Evolutionary conservation across 257 asterid species (phyloP).

Genomic region (Solanum medicagineum): DNA sequence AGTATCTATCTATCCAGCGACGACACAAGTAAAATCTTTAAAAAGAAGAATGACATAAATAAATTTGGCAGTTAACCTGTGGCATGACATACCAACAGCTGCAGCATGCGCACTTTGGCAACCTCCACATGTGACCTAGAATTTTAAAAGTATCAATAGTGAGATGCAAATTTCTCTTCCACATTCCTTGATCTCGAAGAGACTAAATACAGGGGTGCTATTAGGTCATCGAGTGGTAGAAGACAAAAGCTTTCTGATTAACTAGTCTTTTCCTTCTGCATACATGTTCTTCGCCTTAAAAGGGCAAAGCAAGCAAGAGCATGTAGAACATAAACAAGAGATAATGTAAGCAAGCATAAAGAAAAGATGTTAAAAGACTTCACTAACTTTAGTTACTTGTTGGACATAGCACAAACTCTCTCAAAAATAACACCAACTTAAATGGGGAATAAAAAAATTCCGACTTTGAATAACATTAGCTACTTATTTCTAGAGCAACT

Average conservation of each 20-base stretch:
- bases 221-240: neutral
- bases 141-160: constrained; percentile 6
- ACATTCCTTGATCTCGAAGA: neutral
- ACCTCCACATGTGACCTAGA: constrained; percentile 94
- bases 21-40: neutral
- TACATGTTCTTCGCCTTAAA: neutral
- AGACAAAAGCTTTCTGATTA: neutral
- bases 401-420: neutral
- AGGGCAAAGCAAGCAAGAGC: neutral
- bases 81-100: constrained; percentile 68
- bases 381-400: neutral
- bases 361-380: neutral
- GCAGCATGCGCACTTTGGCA: constrained; percentile 97
- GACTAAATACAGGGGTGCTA: neutral
- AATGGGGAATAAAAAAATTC: neutral
- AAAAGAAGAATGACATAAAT: neutral
- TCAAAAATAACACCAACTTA: neutral
- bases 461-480: neutral
- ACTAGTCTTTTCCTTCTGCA: neutral
- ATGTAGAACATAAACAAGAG: neutral
- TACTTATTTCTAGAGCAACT: neutral
- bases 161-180: neutral
- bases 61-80: neutral
- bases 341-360: neutral
- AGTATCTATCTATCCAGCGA: neutral